These are phyloP conservation scores for Speleostelium caveatum DNA, from an alignment of 78 protist genomes.

Conservation along the genomic window DNA sequence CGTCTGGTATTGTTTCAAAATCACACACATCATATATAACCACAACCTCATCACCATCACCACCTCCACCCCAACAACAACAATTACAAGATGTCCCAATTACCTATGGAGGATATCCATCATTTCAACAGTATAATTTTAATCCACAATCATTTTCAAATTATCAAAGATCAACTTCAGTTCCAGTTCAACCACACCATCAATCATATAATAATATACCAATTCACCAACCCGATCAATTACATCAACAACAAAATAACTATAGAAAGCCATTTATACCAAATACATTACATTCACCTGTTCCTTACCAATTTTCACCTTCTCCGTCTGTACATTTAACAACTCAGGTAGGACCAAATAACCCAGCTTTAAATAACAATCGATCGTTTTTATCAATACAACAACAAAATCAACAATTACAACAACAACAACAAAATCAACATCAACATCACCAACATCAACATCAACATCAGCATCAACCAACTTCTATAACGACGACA, in stretches of 20 bases:
- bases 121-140: not conserved
- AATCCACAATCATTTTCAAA: too few species aligned
- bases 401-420: slow-evolving; percentile 19
- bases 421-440: not conserved
- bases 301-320: too few species aligned
- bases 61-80: slow-evolving; percentile 20
- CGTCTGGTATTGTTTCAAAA: not conserved
- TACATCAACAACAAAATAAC: not conserved
- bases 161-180: too few species aligned
- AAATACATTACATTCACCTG: not conserved
- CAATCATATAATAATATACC: too few species aligned
- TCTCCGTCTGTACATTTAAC: not conserved
- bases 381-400: not conserved
- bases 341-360: not conserved
- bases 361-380: slow-evolving; percentile 8
- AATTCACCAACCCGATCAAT: too few species aligned
- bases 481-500: not conserved
- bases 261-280: not conserved
- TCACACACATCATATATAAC: not conserved
- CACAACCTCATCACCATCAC: not conserved
- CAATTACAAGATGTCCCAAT: not conserved
- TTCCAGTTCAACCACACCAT: too few species aligned
- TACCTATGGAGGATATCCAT: not conserved
- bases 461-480: not conserved
- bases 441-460: slow-evolving; percentile 13